These are phyloP conservation scores for Zygoascus tannicola DNA, from an alignment of 805 yeast species.

Conservation along the genomic window DNA sequence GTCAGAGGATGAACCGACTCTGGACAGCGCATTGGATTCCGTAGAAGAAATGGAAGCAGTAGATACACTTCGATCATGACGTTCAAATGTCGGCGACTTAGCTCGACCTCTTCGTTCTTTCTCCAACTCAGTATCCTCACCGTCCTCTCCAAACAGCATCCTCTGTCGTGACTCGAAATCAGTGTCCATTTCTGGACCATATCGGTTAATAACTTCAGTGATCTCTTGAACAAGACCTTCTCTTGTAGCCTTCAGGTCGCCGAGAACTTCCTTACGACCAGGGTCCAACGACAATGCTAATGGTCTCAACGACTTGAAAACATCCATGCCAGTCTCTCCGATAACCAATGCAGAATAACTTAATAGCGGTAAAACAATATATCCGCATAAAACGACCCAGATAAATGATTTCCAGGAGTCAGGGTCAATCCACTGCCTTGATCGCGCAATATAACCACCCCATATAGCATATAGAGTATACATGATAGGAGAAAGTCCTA, in stretches of 20 bases:
- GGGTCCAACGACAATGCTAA: slow-evolving; percentile 43
- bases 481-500: slow-evolving; percentile 81
- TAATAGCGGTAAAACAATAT: slow-evolving; percentile 55
- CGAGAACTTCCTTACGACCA: slow-evolving; percentile 31
- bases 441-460: slow-evolving; percentile 28
- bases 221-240: slow-evolving; percentile 58
- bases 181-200: slow-evolving; percentile 80
- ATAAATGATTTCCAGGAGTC: slow-evolving; percentile 20
- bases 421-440: slow-evolving; percentile 24
- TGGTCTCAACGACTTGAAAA: slow-evolving; percentile 75
- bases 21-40: slow-evolving; percentile 49
- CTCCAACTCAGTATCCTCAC: not conserved
- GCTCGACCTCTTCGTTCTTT: not conserved
- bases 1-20: slow-evolving; percentile 53
- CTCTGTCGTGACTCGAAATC: slow-evolving; percentile 40
- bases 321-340: slow-evolving; percentile 91
- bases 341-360: slow-evolving; percentile 86
- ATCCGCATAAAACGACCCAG: slow-evolving; percentile 39
- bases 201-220: slow-evolving; percentile 66
- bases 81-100: not conserved
- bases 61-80: slow-evolving; percentile 9
- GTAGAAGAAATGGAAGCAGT: slow-evolving; percentile 28
- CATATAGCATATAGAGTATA: slow-evolving; percentile 66
- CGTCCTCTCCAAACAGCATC: slow-evolving; percentile 11
- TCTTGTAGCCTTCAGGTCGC: slow-evolving; percentile 52